These are phyloP conservation scores for Podila verticillata DNA, from an alignment of 192 early-diverging fungal genomes.

Conservation along the genomic window DNA sequence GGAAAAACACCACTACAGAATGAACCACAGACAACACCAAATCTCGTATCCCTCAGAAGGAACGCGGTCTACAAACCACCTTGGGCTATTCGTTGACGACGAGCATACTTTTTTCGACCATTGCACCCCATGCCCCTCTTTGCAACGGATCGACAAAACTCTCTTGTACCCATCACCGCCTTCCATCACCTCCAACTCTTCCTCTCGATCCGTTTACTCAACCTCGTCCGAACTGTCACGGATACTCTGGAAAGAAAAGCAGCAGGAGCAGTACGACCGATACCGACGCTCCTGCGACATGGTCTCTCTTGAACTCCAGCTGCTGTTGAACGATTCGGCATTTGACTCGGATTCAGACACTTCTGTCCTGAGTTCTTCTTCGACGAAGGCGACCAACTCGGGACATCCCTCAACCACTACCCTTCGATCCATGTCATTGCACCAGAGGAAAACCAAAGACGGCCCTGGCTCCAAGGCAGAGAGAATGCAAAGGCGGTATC, in stretches of 20 bases:
- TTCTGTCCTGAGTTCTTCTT: neutral
- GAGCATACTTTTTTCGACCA: neutral
- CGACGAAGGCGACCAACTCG: too few species aligned
- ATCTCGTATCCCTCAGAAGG: neutral
- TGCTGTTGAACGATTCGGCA: conserved; percentile 22
- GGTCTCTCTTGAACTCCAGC: conserved; percentile 36
- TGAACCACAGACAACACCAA: conserved; percentile 1
- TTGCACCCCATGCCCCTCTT: neutral
- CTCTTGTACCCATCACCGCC: neutral
- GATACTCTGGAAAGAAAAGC: conserved; percentile 48
- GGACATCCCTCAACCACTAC: neutral
- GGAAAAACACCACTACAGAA: conserved; percentile 4
- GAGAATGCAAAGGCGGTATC: conserved; percentile 11
- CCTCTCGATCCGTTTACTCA: neutral
- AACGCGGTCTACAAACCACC: neutral
- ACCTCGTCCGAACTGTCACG: conserved; percentile 10
- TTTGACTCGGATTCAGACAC: conserved; percentile 3
- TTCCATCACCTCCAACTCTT: neutral
- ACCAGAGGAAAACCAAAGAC: neutral
- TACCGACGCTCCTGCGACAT: conserved; percentile 34
- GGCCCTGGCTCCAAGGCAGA: conserved; percentile 3
- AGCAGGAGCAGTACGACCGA: conserved; percentile 41
- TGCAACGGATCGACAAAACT: neutral
- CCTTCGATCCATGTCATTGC: neutral
- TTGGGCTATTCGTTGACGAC: neutral